phyloP scores from a whole-genome alignment of 2,329 filamentous ascomycete genomes.

The Bipolaris cookei region DNA sequence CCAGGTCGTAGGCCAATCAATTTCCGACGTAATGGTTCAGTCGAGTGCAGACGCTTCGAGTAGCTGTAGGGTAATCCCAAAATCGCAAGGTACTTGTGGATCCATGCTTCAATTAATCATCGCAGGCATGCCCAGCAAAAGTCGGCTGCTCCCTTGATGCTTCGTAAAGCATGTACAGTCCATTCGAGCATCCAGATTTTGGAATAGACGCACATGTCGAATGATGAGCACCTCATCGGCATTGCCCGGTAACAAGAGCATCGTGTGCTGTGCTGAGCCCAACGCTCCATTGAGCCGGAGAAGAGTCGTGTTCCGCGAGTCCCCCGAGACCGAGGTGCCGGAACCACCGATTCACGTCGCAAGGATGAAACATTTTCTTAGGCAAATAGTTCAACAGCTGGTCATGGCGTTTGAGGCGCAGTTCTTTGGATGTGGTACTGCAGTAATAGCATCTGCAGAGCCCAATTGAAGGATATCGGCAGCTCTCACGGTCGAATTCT shows the following conservation, averaged over 20 bases:
- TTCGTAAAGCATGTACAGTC: conserved; percentile 15
- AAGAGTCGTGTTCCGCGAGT: conserved; percentile 23
- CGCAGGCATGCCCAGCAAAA: conserved; percentile 16
- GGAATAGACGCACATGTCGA: conserved; percentile 23
- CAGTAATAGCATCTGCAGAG: not conserved
- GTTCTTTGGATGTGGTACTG: not conserved
- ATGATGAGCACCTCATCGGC: conserved; percentile 37
- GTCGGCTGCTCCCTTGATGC: conserved; percentile 24
- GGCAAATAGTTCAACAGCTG: not conserved
- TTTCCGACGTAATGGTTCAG: conserved; percentile 21
- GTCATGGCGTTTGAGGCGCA: not conserved
- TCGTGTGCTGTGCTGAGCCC: conserved; percentile 20
- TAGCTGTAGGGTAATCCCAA: conserved; percentile 29
- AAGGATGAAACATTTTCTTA: conserved; percentile 10
- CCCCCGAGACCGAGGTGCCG: conserved; percentile 21
- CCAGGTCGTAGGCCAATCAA: conserved; percentile 26
- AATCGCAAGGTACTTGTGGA: conserved; percentile 28
- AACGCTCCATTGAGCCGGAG: conserved; percentile 14
- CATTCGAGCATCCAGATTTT: conserved; percentile 12
- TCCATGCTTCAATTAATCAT: conserved; percentile 16
- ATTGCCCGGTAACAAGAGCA: conserved; percentile 24
- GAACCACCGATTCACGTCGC: conserved; percentile 14
- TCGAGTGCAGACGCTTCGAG: conserved; percentile 28
- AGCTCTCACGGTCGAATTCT: not conserved
- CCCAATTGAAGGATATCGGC: not conserved